These are phyloP conservation scores for Fusarium equiseti DNA, from an alignment of 2,329 filamentous ascomycete genomes.

Conservation along the genomic window DNA sequence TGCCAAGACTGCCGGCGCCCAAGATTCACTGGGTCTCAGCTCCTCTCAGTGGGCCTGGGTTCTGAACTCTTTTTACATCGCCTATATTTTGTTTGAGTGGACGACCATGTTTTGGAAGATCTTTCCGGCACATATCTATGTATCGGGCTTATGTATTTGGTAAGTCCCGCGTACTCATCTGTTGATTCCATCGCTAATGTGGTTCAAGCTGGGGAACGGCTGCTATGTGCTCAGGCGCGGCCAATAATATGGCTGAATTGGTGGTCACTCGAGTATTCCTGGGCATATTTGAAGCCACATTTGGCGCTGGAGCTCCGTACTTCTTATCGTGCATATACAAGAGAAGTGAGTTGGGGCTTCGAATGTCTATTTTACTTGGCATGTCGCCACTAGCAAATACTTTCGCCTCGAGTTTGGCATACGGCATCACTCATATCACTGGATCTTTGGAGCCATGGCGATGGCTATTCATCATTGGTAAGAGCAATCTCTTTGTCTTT, in stretches of 20 bases:
- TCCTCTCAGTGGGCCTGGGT: constrained; percentile 39
- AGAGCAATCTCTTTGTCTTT: accelerated
- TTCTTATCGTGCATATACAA: constrained; percentile 34
- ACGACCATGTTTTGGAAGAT: constrained; percentile 41
- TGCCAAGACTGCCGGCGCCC: constrained; percentile 34
- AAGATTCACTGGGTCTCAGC: constrained; percentile 24
- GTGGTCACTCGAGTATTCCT: constrained; percentile 21
- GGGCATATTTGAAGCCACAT: constrained; percentile 34
- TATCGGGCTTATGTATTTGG: constrained; percentile 25
- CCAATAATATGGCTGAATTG: constrained; percentile 9
- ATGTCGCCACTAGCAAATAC: constrained; percentile 36
- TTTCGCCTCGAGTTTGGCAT: constrained; percentile 31
- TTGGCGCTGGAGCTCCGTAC: constrained; percentile 37
- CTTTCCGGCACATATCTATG: constrained; percentile 33
- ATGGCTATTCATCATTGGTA: constrained; percentile 14
- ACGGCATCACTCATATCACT: constrained; percentile 25
- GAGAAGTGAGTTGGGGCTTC: constrained; percentile 22
- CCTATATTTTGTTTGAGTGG: constrained; percentile 39
- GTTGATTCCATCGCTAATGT: too few species aligned
- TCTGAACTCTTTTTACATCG: constrained; percentile 39
- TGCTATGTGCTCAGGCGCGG: constrained; percentile 36
- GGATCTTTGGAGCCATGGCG: constrained; percentile 29
- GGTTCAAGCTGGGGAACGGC: constrained; percentile 29
- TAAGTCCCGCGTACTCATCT: neutral
- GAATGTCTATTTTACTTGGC: constrained; percentile 21